Evolutionary conservation across 495 filamentous ascomycete genomes (phyloP).

Genomic region (Penicillium waksmanii): DNA sequence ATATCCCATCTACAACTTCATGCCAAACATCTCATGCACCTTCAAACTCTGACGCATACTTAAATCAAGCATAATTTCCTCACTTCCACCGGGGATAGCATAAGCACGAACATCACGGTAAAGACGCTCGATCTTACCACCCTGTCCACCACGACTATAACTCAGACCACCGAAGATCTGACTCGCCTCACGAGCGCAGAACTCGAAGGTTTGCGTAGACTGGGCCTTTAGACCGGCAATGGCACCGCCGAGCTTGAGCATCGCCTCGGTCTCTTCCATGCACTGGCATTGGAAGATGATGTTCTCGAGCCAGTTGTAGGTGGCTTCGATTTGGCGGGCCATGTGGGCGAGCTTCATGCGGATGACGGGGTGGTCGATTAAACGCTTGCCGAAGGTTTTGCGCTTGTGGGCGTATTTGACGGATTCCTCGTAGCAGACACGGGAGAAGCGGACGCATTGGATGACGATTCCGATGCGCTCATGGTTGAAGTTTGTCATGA

Average conservation of each 20-base stretch:
- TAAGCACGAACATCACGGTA: slow-evolving; percentile 98
- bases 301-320: slow-evolving; percentile 97
- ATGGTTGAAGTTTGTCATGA: slow-evolving; percentile 99
- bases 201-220: slow-evolving; percentile 90
- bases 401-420: slow-evolving; percentile 98
- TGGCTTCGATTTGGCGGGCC: slow-evolving; percentile 96
- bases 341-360: slow-evolving; percentile 97
- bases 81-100: slow-evolving; percentile 93
- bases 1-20: slow-evolving; percentile 74
- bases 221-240: slow-evolving; percentile 96
- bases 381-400: slow-evolving; percentile 89
- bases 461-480: slow-evolving; percentile 98
- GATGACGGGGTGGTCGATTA: slow-evolving; percentile 97
- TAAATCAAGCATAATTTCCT: slow-evolving; percentile 98
- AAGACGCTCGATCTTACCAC: slow-evolving; percentile 91
- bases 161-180: slow-evolving; percentile 97
- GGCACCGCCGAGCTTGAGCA: slow-evolving; percentile 92
- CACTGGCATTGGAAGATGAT: slow-evolving; percentile 87
- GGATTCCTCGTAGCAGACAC: slow-evolving; percentile 95
- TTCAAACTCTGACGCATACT: slow-evolving; percentile 91
- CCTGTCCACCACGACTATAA: slow-evolving; percentile 92
- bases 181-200: slow-evolving; percentile 92
- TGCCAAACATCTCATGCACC: slow-evolving; percentile 88
- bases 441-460: slow-evolving; percentile 91
- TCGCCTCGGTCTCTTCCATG: slow-evolving; percentile 94